Conservation (phyloP, 768 basidiomycete species). For the Trametes cingulata region DNA sequence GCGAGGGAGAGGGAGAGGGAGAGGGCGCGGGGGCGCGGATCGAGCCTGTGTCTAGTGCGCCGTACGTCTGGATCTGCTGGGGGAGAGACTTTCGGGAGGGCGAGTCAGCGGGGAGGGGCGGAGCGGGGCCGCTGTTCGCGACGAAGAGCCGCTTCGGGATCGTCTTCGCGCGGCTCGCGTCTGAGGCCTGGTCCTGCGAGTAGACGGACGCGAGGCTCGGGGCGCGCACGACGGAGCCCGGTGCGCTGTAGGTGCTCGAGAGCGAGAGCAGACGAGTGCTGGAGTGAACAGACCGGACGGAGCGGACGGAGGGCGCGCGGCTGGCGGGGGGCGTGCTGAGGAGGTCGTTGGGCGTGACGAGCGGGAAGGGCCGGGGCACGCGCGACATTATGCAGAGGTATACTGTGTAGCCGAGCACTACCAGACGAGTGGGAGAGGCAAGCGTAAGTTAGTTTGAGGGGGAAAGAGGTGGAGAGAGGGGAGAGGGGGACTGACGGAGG, state of each 20-base stretch:
- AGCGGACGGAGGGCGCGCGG: slow-evolving; percentile 11
- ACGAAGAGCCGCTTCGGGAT: slow-evolving; percentile 15
- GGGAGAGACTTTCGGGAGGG: too few species aligned
- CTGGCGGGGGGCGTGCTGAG: slow-evolving; percentile 9
- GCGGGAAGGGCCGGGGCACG: slow-evolving; percentile 24
- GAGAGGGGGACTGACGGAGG: slow-evolving; percentile 24
- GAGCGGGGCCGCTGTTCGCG: not conserved
- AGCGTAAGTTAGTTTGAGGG: not conserved
- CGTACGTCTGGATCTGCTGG: not conserved
- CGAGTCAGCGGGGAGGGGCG: too few species aligned
- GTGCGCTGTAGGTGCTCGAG: not conserved
- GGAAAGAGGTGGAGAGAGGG: not conserved
- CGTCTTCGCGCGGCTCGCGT: not conserved
- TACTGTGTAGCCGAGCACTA: slow-evolving; percentile 28
- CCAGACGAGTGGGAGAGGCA: not conserved
- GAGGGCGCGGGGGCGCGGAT: not conserved
- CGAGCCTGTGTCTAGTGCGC: slow-evolving; percentile 2
- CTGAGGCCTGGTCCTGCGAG: not conserved
- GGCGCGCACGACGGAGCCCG: not conserved
- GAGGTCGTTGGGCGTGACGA: slow-evolving; percentile 25
- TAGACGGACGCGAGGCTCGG: slow-evolving; percentile 12
- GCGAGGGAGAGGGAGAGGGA: too few species aligned
- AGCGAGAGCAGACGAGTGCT: slow-evolving; percentile 21
- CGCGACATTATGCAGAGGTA: slow-evolving; percentile 29
- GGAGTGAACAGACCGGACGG: slow-evolving; percentile 18